Evolutionary conservation across 148 eudicot species (phyloP).

Genomic region (Fagopyrum homotropicum): DNA sequence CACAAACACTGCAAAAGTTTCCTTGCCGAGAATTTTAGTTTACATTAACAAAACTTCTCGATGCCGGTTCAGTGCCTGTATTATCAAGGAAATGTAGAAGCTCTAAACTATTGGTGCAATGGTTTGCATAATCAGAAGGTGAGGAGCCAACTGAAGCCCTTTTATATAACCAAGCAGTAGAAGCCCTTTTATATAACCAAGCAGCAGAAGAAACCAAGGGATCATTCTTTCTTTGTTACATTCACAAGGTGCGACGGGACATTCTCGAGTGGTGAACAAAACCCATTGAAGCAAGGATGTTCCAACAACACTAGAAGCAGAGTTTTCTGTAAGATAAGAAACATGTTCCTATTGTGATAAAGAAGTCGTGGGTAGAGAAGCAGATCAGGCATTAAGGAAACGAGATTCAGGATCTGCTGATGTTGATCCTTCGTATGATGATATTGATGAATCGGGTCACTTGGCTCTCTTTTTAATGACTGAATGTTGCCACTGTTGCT

Average conservation of each 20-base stretch:
- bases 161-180: background rate
- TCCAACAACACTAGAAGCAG: constrained; percentile 30
- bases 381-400: constrained; percentile 35
- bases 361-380: constrained; percentile 39
- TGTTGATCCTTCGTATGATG: constrained; percentile 19
- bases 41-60: constrained; percentile 71
- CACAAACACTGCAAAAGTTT: background rate
- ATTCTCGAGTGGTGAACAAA: constrained; percentile 8
- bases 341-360: constrained; percentile 28
- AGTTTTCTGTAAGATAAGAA: constrained; percentile 29
- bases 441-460: constrained; percentile 27
- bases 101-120: constrained; percentile 62
- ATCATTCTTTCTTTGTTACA: background rate
- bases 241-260: constrained; percentile 1
- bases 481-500: constrained; percentile 42
- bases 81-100: constrained; percentile 73
- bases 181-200: too few species aligned
- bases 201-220: constrained; percentile 1
- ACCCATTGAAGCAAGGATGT: constrained; percentile 35
- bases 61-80: constrained; percentile 37
- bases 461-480: constrained; percentile 14
- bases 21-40: constrained; percentile 7
- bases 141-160: constrained; percentile 20
- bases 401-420: constrained; percentile 20
- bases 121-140: constrained; percentile 38